Conservation (phyloP, 768 basidiomycete genomes). For the Macrolepiota dolichaula region DNA sequence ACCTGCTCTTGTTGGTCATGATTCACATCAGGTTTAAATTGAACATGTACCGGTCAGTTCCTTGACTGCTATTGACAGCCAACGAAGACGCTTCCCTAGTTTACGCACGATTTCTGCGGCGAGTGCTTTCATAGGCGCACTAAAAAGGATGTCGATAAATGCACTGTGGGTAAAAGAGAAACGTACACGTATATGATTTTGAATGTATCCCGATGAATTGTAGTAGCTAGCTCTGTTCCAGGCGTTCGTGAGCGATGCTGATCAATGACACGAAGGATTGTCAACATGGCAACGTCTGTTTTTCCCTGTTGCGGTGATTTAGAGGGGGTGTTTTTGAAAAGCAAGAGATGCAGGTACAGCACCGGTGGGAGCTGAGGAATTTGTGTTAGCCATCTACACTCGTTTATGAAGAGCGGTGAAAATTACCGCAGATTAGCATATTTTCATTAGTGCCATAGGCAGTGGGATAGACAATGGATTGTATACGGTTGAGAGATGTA, state of each 20-base stretch:
- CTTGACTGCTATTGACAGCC: constrained; percentile 83
- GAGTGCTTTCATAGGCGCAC: constrained; percentile 97
- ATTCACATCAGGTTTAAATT: neutral
- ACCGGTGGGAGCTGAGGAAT: constrained; percentile 83
- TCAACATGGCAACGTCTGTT: constrained; percentile 96
- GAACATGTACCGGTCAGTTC: constrained; percentile 81
- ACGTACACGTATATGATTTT: constrained; percentile 96
- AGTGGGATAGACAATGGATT: constrained; percentile 90
- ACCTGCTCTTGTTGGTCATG: constrained; percentile 39
- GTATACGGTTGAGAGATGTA: constrained; percentile 83
- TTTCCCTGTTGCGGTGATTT: constrained; percentile 67
- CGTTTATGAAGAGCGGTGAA: constrained; percentile 2
- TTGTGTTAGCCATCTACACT: neutral
- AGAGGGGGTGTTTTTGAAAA: constrained; percentile 5
- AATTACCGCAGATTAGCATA: constrained; percentile 84
- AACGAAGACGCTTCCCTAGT: constrained; percentile 81
- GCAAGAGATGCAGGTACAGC: constrained; percentile 60
- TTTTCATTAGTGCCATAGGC: constrained; percentile 97
- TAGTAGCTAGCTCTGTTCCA: constrained; percentile 33
- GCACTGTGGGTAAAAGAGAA: neutral
- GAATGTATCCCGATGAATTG: constrained; percentile 71
- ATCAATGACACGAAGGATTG: constrained; percentile 83
- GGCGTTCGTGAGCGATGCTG: constrained; percentile 48
- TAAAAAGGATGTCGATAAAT: constrained; percentile 23
- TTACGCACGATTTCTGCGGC: constrained; percentile 95